Evolutionary conservation across 257 asterid species (phyloP).

Genomic region (Gentiana straminea): DNA sequence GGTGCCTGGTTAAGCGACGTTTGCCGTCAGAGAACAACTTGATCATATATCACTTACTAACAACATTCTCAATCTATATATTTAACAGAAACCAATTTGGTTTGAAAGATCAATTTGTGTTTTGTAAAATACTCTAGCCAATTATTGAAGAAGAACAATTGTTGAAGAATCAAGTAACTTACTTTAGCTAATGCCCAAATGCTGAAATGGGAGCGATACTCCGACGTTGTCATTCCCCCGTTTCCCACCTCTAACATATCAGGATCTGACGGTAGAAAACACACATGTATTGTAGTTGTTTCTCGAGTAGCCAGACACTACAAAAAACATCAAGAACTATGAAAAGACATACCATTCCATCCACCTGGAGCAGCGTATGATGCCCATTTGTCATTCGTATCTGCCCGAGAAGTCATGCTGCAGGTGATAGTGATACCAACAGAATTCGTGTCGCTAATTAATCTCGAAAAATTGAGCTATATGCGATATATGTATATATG

Average conservation of each 20-base stretch:
- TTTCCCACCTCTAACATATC: conserved; percentile 95
- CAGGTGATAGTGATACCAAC: not conserved
- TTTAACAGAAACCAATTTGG: no score
- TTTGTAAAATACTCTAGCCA: no score
- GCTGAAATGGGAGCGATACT: conserved; percentile 86
- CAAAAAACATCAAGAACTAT: not conserved
- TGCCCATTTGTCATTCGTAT: conserved; percentile 69
- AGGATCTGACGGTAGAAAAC: conserved; percentile 42
- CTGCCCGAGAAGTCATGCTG: conserved; percentile 23
- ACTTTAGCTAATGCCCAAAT: conserved; percentile 86
- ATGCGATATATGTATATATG: not conserved
- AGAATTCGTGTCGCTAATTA: no score
- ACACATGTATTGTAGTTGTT: not conserved
- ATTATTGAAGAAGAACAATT: no score
- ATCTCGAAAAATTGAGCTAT: conserved; percentile 53
- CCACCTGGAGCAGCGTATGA: conserved; percentile 81
- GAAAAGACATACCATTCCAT: conserved; percentile 61
- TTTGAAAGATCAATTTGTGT: no score
- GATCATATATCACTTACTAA: no score
- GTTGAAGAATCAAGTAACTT: conserved; percentile 6
- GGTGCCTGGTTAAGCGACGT: conserved; percentile 45
- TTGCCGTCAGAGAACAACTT: no score
- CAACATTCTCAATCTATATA: no score
- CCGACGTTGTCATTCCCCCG: conserved; percentile 66
- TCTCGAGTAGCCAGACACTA: not conserved